Evolutionary conservation across 768 basidiomycete genomes (phyloP), one percentile per base, ranked within the genome.

Genomic region (Lentinus tigrinus): DNA sequence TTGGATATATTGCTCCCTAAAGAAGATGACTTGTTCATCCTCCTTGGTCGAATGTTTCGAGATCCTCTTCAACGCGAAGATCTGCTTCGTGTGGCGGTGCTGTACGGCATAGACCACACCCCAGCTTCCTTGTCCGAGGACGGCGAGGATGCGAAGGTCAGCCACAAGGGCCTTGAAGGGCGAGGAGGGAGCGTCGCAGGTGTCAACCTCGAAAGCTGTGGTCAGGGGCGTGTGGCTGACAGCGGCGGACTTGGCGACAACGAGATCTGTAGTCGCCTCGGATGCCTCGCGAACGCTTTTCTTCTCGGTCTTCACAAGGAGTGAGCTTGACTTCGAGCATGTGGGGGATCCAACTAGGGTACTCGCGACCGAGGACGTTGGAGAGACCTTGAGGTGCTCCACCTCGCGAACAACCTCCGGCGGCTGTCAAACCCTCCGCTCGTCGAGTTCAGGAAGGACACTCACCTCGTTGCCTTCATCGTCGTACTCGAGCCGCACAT

Each of bases 51-150:
- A 39, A n/a, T n/a, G n/a, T 59, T 66, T 66, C 44, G 57, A 40
- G 19, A 63, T 40, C 34, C 44, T 49, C 59, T 67, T 67, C 36
- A 67, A 47, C 9, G 66, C 66, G 9, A 61, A 56, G 7, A 50
- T 28, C 14, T 26, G 28, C 8, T 54, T 50, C 6, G 57, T 59
- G 11, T 44, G 39, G 11, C n/a, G 47, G 49, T 63, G 44, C 37
- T 61, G 38, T 19, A 65, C 66, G 21, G 59, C 49, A 14, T 54
- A 59, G 10, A 67, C 66, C 10, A 34, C 19, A 13, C 63, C 66
- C 31, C 55, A 60, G 7, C 50, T 36, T 5, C 66, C 66, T 11
- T n/a, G 44, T 4, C 63, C 66, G 24, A 67, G 46, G 23, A 37
- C 19, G n/a, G 47, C 49, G 34, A 62, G 34, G 21, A 58, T 36